Evolutionary conservation across 2,329 filamentous ascomycete genomes (phyloP).

Genomic region (Ascochyta fabae): DNA sequence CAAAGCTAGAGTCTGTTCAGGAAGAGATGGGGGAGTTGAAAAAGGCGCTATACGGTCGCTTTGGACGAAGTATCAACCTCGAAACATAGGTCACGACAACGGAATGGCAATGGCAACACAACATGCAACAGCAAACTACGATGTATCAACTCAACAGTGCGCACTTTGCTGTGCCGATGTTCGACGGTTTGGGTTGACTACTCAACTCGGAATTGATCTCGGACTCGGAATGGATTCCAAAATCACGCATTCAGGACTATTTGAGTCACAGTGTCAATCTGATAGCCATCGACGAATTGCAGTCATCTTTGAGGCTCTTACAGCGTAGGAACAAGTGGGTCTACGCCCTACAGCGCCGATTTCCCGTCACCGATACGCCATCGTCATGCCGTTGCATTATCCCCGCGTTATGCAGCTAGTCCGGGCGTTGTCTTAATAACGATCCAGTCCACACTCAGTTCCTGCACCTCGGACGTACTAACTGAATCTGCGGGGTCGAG

Average conservation of each 20-base stretch:
- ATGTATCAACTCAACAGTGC: not conserved
- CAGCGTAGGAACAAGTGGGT: conserved; percentile 13
- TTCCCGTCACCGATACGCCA: conserved; percentile 9
- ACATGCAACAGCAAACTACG: not conserved
- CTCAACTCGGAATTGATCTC: conserved; percentile 13
- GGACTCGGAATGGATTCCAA: conserved; percentile 10
- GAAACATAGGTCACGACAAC: conserved; percentile 66
- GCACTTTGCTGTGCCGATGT: not conserved
- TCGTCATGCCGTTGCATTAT: conserved; percentile 19
- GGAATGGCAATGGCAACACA: not conserved
- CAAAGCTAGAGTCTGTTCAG: conserved; percentile 73
- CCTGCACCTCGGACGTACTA: conserved; percentile 20
- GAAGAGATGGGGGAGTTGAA: conserved; percentile 92
- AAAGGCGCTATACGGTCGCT: conserved; percentile 89
- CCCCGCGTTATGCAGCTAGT: conserved; percentile 20
- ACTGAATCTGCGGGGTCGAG: conserved; percentile 17
- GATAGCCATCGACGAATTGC: conserved; percentile 1
- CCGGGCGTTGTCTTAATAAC: conserved; percentile 20
- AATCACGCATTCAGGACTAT: not conserved
- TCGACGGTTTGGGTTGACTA: not conserved
- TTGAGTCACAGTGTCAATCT: conserved; percentile 10
- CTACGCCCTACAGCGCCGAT: conserved; percentile 13
- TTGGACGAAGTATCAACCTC: conserved; percentile 95
- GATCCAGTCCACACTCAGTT: conserved; percentile 7
- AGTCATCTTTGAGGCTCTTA: conserved; percentile 9